These are phyloP conservation scores for Ophiostoma fasciatum DNA, from an alignment of 2,329 filamentous ascomycete species.

Conservation along the genomic window DNA sequence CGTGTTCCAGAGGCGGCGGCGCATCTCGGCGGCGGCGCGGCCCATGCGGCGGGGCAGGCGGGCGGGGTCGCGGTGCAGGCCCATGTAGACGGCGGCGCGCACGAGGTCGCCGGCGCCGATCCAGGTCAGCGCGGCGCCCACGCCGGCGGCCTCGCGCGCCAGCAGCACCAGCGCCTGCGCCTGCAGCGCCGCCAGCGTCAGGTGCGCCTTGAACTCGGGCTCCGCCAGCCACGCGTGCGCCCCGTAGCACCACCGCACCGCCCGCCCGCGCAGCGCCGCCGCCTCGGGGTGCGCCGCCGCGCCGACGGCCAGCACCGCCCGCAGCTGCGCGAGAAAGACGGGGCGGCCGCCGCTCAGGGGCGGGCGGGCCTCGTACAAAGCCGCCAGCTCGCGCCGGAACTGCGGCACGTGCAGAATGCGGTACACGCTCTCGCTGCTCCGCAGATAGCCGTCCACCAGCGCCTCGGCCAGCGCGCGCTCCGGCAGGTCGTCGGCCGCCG, in stretches of 20 bases:
- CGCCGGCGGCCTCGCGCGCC: conserved; percentile 27
- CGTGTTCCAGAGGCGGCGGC: conserved; percentile 36
- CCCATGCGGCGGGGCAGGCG: conserved; percentile 20
- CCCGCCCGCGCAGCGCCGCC: conserved; percentile 26
- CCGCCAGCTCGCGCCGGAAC: conserved; percentile 39
- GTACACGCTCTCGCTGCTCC: conserved; percentile 39
- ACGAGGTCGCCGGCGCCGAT: conserved; percentile 27
- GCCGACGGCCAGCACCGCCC: conserved; percentile 37
- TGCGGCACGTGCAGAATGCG: conserved; percentile 43
- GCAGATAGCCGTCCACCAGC: conserved; percentile 37
- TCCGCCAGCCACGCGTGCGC: conserved; percentile 31
- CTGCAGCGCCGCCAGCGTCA: conserved; percentile 34
- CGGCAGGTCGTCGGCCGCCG: conserved; percentile 24
- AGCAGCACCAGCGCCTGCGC: conserved; percentile 34
- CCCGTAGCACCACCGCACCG: conserved; percentile 36
- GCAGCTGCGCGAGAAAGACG: conserved; percentile 32
- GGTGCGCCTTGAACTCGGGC: conserved; percentile 31
- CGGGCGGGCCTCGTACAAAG: conserved; percentile 33
- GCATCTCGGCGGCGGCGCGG: conserved; percentile 27
- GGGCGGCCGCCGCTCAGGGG: conserved; percentile 9
- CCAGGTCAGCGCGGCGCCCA: conserved; percentile 32
- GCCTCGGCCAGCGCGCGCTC: conserved; percentile 29
- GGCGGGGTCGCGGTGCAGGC: conserved; percentile 32
- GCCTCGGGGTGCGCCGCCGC: conserved; percentile 29
- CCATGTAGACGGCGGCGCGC: conserved; percentile 32